Conservation (phyloP, 805 yeast species). For the Lipomyces mesembrius region DNA sequence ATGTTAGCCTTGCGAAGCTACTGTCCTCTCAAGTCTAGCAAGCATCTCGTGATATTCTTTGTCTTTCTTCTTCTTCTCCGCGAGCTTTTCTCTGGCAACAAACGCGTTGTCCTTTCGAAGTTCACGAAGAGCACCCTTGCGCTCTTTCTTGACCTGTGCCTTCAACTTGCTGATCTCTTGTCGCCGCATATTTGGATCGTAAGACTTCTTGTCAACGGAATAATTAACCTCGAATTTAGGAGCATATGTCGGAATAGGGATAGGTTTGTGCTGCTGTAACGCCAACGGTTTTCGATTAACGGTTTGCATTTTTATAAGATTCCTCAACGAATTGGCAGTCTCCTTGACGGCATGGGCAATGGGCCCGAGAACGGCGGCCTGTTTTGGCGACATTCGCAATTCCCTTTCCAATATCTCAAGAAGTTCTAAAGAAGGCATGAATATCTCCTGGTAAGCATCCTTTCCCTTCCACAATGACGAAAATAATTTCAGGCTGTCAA, state of each 20-base stretch:
- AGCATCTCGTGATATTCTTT: constrained; percentile 85
- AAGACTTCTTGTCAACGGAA: constrained; percentile 92
- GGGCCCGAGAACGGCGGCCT: not conserved
- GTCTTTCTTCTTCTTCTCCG: constrained; percentile 74
- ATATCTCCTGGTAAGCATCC: constrained; percentile 42
- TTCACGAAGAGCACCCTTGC: constrained; percentile 84
- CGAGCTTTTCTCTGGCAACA: constrained; percentile 81
- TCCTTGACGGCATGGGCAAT: constrained; percentile 9
- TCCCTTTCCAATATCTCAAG: constrained; percentile 14
- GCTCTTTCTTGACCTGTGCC: constrained; percentile 87
- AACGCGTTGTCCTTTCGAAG: constrained; percentile 87
- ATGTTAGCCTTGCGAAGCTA: constrained; percentile 71
- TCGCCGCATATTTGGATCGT: constrained; percentile 79
- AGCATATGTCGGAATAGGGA: constrained; percentile 80
- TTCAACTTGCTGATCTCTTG: constrained; percentile 82
- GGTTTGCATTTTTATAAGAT: constrained; percentile 48
- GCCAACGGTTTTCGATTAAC: constrained; percentile 64
- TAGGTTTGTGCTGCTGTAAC: constrained; percentile 80
- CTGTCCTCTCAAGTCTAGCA: constrained; percentile 82
- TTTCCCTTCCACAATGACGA: constrained; percentile 43
- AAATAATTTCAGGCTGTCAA: constrained; percentile 28
- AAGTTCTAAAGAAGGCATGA: constrained; percentile 36
- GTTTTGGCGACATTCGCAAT: constrained; percentile 22
- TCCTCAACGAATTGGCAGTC: constrained; percentile 50
- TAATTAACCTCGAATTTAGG: constrained; percentile 96